Evolutionary conservation across 108 stramenopile species (phyloP).

Genomic region (Nitzschia sp.): DNA sequence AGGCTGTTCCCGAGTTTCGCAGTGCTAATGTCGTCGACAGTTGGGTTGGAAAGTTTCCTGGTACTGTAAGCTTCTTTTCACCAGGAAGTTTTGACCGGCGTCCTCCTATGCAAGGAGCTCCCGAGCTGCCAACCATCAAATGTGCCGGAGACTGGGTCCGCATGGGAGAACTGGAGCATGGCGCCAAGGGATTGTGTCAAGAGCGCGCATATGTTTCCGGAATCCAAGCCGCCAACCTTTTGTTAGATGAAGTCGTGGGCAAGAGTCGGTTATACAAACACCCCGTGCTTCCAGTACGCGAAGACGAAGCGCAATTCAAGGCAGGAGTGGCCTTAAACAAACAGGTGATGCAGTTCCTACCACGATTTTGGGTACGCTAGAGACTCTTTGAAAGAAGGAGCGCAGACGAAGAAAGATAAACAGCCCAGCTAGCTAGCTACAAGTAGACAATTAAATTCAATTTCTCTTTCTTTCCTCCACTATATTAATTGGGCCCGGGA

Average conservation of each 20-base stretch:
- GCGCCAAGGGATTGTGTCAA: slow-evolving; percentile 93
- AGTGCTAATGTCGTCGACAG: slow-evolving; percentile 81
- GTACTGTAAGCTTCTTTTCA: slow-evolving; percentile 87
- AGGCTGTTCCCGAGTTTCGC: slow-evolving; percentile 80
- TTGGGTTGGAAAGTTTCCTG: slow-evolving; percentile 88
- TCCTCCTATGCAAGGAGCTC: slow-evolving; percentile 79
- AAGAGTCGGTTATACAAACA: slow-evolving; percentile 38
- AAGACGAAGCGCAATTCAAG: slow-evolving; percentile 84
- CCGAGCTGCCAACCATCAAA: slow-evolving; percentile 61
- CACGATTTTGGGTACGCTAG: slow-evolving; percentile 81
- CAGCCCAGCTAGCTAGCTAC: neutral
- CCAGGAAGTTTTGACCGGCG: slow-evolving; percentile 82
- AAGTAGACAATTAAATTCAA: too few relatives aligned
- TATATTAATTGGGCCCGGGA: too few relatives aligned
- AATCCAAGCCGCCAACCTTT: slow-evolving; percentile 80
- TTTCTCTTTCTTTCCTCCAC: too few relatives aligned
- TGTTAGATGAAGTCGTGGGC: slow-evolving; percentile 46
- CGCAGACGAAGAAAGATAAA: neutral
- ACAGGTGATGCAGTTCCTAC: slow-evolving; percentile 71
- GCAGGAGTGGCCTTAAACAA: slow-evolving; percentile 69
- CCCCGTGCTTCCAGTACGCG: slow-evolving; percentile 82
- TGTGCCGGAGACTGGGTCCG: slow-evolving; percentile 94
- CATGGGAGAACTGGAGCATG: slow-evolving; percentile 92
- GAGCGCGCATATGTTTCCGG: slow-evolving; percentile 92
- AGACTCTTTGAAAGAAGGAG: too few relatives aligned